Percentiles rank a stretch among this genome's conserved stretches.
phyloP scores from a whole-genome alignment of 225 moss, liverwort and hornwort species.

The Physcomitrellopsis africana region DNA sequence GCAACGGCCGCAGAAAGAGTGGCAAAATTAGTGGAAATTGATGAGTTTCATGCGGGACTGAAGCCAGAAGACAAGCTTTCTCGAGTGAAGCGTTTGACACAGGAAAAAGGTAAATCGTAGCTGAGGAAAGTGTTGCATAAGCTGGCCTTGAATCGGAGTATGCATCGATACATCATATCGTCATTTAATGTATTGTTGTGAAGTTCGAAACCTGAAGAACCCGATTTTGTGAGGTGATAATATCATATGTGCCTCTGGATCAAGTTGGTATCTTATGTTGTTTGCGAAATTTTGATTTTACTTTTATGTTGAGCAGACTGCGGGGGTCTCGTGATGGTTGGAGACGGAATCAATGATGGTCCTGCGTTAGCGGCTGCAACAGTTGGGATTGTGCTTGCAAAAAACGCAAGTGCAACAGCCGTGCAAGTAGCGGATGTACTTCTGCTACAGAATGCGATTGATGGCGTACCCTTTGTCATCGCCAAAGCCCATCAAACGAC shows the following conservation, averaged over 20 bases:
- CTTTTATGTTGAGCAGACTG: conserved; percentile 39
- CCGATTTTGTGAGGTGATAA: not conserved
- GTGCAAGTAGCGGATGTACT: conserved; percentile 97
- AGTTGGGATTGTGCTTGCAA: conserved; percentile 93
- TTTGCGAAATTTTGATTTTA: not conserved
- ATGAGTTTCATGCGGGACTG: conserved; percentile 79
- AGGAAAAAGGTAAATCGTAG: conserved; percentile 54
- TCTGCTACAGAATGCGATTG: conserved; percentile 87
- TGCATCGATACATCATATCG: not conserved
- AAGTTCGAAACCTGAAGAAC: conserved; percentile 6
- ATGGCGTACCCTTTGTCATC: conserved; percentile 90
- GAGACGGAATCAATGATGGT: conserved; percentile 97
- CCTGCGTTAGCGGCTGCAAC: conserved; percentile 98
- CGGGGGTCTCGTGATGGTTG: conserved; percentile 95
- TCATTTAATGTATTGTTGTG: conserved; percentile 5
- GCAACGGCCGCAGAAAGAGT: conserved; percentile 80
- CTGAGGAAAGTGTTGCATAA: not conserved
- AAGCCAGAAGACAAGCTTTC: conserved; percentile 95
- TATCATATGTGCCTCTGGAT: conserved; percentile 1
- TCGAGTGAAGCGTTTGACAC: conserved; percentile 72
- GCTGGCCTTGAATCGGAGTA: conserved; percentile 17
- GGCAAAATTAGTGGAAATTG: conserved; percentile 81
- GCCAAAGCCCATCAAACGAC: conserved; percentile 97
- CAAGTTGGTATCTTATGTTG: not conserved
- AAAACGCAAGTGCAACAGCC: conserved; percentile 97